These are phyloP conservation scores for Flaveria trinervia DNA, from an alignment of 129 eudicot species.

Conservation along the genomic window DNA sequence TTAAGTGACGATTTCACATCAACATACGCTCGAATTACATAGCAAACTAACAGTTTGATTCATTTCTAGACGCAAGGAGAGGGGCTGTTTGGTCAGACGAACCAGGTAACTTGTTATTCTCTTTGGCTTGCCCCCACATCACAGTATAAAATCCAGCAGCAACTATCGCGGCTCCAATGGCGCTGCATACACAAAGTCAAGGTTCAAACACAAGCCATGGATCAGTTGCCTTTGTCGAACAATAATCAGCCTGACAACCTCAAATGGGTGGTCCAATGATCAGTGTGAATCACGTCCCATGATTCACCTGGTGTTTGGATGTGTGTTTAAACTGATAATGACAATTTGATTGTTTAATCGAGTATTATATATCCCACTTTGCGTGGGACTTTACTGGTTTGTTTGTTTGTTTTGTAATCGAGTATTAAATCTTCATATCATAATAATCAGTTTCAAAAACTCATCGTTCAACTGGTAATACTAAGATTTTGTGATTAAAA, in stretches of 20 bases:
- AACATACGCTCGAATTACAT: background rate
- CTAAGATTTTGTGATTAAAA: background rate
- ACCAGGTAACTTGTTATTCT: background rate
- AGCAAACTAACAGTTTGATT: conserved; percentile 15
- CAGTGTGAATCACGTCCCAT: too few species aligned
- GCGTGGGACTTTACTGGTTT: too few species aligned
- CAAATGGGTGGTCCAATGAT: too few species aligned
- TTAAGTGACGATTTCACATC: background rate
- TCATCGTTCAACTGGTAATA: background rate
- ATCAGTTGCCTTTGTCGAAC: too few species aligned
- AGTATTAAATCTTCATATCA: background rate
- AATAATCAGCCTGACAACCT: background rate
- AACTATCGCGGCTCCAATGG: conserved; percentile 26
- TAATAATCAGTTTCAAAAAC: background rate
- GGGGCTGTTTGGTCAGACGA: conserved; percentile 20
- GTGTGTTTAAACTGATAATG: background rate
- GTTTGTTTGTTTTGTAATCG: too few species aligned
- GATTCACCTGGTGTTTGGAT: too few species aligned
- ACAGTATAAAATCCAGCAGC: conserved; percentile 25
- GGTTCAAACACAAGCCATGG: too few species aligned
- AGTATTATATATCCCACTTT: too few species aligned
- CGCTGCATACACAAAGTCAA: conserved; percentile 7
- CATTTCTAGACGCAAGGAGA: background rate
- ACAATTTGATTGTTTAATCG: too few species aligned
- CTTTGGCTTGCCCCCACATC: conserved; percentile 27